phyloP scores from a whole-genome alignment of 2,329 filamentous ascomycete genomes.

The Cercospora nicotianae region DNA sequence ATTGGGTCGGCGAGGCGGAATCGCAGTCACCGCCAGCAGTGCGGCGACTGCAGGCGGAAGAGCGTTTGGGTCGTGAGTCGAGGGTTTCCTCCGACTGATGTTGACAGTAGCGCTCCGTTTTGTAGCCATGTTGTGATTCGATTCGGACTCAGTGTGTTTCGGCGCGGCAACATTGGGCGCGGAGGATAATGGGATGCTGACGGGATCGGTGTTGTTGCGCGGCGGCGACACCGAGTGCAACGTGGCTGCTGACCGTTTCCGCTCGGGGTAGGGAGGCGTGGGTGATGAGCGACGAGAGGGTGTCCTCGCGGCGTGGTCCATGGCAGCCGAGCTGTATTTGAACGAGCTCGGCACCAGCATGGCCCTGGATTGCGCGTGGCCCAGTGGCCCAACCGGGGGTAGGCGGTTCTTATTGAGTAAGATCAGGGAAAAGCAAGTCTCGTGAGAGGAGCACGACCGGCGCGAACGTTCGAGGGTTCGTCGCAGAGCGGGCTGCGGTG shows the following conservation, averaged over 20 bases:
- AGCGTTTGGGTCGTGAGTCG: constrained; percentile 45
- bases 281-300: constrained; percentile 13
- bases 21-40: constrained; percentile 59
- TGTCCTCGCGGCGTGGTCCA: constrained; percentile 24
- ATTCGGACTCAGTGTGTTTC: constrained; percentile 32
- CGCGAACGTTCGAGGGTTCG: constrained; percentile 14
- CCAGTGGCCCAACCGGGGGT: constrained; percentile 6
- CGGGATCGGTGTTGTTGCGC: constrained; percentile 43
- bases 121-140: constrained; percentile 30
- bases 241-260: constrained; percentile 19
- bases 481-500: not conserved
- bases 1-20: constrained; percentile 51
- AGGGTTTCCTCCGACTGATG: constrained; percentile 29
- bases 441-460: not conserved
- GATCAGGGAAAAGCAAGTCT: constrained; percentile 6
- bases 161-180: constrained; percentile 36
- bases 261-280: constrained; percentile 13
- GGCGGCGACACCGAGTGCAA: constrained; percentile 22
- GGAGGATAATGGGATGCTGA: constrained; percentile 44
- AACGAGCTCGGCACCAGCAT: constrained; percentile 52
- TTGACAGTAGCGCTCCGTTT: constrained; percentile 23
- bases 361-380: constrained; percentile 8
- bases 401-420: constrained; percentile 20
- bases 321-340: constrained; percentile 42
- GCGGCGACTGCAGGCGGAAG: constrained; percentile 58